These are phyloP conservation scores for Haplosporangium gracile DNA, from an alignment of 192 early-diverging fungal genomes.

Conservation along the genomic window DNA sequence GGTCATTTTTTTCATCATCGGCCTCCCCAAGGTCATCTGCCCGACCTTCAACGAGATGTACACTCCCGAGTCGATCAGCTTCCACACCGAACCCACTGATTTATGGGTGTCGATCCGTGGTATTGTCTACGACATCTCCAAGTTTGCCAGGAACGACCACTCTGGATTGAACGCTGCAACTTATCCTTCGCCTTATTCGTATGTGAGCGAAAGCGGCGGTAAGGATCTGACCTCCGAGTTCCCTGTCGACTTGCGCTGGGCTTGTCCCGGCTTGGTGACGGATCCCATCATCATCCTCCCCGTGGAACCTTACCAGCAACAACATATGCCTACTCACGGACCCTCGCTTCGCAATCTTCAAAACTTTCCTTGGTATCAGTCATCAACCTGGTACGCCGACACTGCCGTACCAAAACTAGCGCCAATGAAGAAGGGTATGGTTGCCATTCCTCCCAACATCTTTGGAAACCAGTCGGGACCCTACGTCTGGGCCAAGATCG, in stretches of 20 bases:
- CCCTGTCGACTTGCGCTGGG: constrained; percentile 62
- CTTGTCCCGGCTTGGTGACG: constrained; percentile 44
- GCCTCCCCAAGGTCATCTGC: constrained; percentile 86
- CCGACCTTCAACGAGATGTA: constrained; percentile 75
- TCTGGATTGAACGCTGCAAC: constrained; percentile 22
- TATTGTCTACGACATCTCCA: constrained; percentile 75
- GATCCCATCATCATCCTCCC: constrained; percentile 19
- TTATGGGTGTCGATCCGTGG: constrained; percentile 76
- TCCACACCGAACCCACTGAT: constrained; percentile 68
- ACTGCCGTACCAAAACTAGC: constrained; percentile 61
- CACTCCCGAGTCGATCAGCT: constrained; percentile 65
- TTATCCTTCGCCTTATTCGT: constrained; percentile 37
- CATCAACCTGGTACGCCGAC: constrained; percentile 49
- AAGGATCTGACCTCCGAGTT: constrained; percentile 72
- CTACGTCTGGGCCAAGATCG: constrained; percentile 62
- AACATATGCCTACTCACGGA: constrained; percentile 39
- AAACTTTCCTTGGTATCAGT: constrained; percentile 41
- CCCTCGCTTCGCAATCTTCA: constrained; percentile 6
- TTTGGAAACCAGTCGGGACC: constrained; percentile 63
- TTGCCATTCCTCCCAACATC: constrained; percentile 77
- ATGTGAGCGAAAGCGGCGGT: constrained; percentile 65
- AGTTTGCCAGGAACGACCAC: constrained; percentile 73
- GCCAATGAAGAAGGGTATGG: constrained; percentile 68
- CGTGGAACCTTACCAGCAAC: neutral
- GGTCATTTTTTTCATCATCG: constrained; percentile 92